Evolutionary conservation across 192 early-diverging fungal genomes (phyloP), one percentile per base, ranked within the genome.

Genomic region (Haplosporangium gracile): DNA sequence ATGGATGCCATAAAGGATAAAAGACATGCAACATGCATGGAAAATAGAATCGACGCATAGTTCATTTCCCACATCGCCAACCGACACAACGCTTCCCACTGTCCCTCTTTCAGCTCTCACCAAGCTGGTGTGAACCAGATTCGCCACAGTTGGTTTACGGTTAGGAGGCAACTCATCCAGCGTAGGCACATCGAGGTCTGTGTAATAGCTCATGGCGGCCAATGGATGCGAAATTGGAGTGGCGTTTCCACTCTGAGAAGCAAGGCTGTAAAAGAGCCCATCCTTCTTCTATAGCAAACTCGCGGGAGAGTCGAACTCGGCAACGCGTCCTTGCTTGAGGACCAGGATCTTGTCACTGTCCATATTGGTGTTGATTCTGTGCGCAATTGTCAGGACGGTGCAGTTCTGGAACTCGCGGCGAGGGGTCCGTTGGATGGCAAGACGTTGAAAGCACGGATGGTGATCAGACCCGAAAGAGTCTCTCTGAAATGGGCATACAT

Each of bases 321-420:
- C 91, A 5, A 97, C 85, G 24, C 86, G 68, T 49, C 97, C 97
- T n/a, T 94, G 85, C 76, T 96, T 92, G 26, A 98, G 88, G 3
- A 97, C 96, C 72, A 97, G 76, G 73, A 97, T 92, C 76, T 92
- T 91, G 85, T 97, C 95, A 71, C 93, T 94, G 77, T 96, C 95
- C 78, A 92, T 89, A 38, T 94, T 89, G 0, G 94, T 95, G 76
- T 91, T 90, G 68, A 96, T 77, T 10, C 92, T 87, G 34, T 94
- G 93, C 0, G 93, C 92, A 76, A 94, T 93, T 0, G 92, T 92
- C 24, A 94, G 70, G 4, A 94, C 90, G 0, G 93, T 94, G 72
- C 90, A 88, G 3, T 70, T 24, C 1, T 68, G 42, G 74, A 91
- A 91, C 26, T 88, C 82, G 11, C 47, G 42, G 5, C 92, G 83